Conservation (phyloP, 2,329 filamentous ascomycete species). For the Monosporascus sp. region DNA sequence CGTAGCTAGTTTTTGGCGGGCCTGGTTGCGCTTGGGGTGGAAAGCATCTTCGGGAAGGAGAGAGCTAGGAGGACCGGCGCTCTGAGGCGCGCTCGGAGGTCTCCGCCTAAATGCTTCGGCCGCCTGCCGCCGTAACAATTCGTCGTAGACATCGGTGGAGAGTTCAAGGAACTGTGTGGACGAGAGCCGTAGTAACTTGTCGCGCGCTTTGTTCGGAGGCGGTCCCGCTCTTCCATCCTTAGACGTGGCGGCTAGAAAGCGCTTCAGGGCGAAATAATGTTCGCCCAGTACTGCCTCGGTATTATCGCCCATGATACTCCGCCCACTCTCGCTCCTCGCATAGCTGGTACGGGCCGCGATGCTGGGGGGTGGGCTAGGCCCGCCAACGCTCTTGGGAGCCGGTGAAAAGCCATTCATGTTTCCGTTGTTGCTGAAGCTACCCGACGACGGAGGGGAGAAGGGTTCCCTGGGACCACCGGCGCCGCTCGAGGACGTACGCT, state of each 20-base stretch:
- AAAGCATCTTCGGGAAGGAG: constrained; percentile 83
- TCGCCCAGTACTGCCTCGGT: constrained; percentile 62
- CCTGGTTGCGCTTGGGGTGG: constrained; percentile 95
- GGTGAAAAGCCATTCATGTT: constrained; percentile 57
- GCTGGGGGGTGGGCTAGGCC: constrained; percentile 82
- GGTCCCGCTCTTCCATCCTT: constrained; percentile 70
- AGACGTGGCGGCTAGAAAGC: constrained; percentile 64
- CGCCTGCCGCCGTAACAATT: constrained; percentile 77
- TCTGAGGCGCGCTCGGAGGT: constrained; percentile 45
- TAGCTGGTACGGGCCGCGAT: constrained; percentile 80
- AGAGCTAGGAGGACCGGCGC: constrained; percentile 57
- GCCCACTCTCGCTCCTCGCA: constrained; percentile 60
- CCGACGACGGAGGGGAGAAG: constrained; percentile 65
- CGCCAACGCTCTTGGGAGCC: constrained; percentile 51
- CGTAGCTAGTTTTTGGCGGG: constrained; percentile 89
- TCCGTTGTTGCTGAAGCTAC: constrained; percentile 43
- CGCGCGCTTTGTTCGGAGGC: constrained; percentile 81
- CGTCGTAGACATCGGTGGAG: constrained; percentile 96
- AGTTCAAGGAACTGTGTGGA: constrained; percentile 94
- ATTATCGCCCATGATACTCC: constrained; percentile 54
- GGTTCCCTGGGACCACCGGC: constrained; percentile 34
- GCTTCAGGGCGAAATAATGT: constrained; percentile 76
- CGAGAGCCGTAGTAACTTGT: constrained; percentile 87
- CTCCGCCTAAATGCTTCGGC: constrained; percentile 47
- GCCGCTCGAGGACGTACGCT: background rate